Evolutionary conservation across 768 basidiomycete species (phyloP).

Genomic region (Boletus rubroflammeus): DNA sequence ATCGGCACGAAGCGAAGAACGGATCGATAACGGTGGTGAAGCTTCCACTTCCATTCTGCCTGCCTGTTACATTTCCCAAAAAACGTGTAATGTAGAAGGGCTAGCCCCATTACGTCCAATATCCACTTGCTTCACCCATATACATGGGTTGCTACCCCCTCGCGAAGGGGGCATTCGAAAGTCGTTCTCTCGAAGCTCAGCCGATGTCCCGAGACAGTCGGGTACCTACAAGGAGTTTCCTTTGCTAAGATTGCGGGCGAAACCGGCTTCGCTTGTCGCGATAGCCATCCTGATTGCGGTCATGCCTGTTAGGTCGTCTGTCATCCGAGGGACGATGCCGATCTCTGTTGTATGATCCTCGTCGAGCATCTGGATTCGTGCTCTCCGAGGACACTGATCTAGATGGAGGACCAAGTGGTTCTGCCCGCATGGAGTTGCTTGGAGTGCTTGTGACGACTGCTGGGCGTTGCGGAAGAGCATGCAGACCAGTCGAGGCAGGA

Average conservation of each 20-base stretch:
- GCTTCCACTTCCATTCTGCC: background rate
- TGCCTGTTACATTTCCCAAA: background rate
- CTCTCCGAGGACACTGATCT: conserved; percentile 18
- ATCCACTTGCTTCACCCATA: background rate
- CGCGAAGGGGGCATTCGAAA: background rate
- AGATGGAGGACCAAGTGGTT: conserved; percentile 15
- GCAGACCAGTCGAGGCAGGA: background rate
- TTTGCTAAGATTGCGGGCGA: conserved; percentile 2
- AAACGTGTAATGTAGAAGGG: background rate
- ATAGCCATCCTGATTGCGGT: conserved; percentile 7
- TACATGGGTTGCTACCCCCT: background rate
- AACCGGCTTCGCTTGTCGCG: conserved; percentile 8
- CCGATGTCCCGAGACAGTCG: background rate
- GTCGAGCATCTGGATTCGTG: conserved; percentile 14
- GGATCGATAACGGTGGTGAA: background rate
- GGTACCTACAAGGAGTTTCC: background rate
- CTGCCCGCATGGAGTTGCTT: conserved; percentile 13
- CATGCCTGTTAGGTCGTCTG: conserved; percentile 10
- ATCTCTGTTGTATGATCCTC: conserved; percentile 17
- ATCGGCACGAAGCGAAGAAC: background rate
- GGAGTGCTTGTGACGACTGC: background rate
- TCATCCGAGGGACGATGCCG: conserved; percentile 17
- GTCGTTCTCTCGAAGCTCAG: background rate
- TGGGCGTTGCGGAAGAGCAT: conserved; percentile 22
- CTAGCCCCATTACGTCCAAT: background rate